Base-by-base conservation (phyloP, 345 rosid species). In the Sonneratia caseolaris region DNA sequence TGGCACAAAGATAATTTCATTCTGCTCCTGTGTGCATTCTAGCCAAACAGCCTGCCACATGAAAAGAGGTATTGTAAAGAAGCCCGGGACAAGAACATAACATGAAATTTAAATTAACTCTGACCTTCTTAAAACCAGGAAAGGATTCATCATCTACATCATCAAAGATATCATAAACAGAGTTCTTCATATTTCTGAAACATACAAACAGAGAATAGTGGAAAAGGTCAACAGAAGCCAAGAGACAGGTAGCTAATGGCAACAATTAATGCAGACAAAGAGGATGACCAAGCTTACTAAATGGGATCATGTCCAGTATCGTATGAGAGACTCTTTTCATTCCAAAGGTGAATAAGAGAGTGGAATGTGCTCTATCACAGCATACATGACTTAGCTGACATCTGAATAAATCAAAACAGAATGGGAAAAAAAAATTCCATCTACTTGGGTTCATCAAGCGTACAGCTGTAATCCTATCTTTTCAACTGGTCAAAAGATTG, bases 1-100 rank as follows among this genome's bases (percentile, higher is more conserved):
- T 36, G 97, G 97, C 71, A 91, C 97, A 85, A 87, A 91, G 73
- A 91, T 85, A 70, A 85, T 79, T 76, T 90, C 96, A 71, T 87
- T 87, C 43, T 79, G 71, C 74, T 84, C 89, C 82, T 91, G 98
- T 79, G 76, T 77, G 80, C 96, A 90, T 68, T 88, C 97, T 73
- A 86, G 72, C 98, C 98, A 94, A 74, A 84, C 68, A 53, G 96
- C 85, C 97, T 91, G 77, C 80, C 27, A 10, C 66, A 62, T 62
- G 19, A 62, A 0, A 69, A 51, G 66, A 70, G 14, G n/a, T 32
- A 38, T 24, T 27, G 55, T 70, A 36, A 15, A 70, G 66, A 55
- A 55, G 47, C 37, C n/a, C 43, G 70, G 18, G 49, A 59, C 68
- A 43, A 35, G 55, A 79, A 78, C 66, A 15, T 47, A 74, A 53